These are phyloP conservation scores for Solanum hybrid DNA, from an alignment of 305 asterid species.

Conservation along the genomic window DNA sequence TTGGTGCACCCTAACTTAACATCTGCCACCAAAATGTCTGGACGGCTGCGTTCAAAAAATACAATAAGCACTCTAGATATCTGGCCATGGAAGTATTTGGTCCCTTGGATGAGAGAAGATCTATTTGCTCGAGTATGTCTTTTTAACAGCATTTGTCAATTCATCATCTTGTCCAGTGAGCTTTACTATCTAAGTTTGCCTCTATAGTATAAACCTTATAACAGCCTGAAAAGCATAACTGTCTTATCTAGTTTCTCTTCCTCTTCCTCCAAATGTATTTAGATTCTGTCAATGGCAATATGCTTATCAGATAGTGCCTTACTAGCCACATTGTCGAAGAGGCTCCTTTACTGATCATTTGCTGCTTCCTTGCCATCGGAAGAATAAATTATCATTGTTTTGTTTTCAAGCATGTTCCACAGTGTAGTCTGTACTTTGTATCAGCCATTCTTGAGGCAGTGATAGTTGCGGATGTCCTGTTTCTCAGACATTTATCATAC, in stretches of 20 bases:
- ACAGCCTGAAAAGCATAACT: background rate
- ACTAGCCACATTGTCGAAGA: background rate
- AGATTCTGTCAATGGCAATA: background rate
- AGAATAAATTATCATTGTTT: background rate
- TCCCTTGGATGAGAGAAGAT: slow-evolving; percentile 98
- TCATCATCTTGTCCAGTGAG: background rate
- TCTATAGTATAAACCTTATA: background rate
- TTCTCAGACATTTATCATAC: background rate
- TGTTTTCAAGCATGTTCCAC: background rate
- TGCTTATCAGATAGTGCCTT: background rate
- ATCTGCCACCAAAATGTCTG: slow-evolving; percentile 48
- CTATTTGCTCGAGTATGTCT: slow-evolving; percentile 82
- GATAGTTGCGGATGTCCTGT: background rate
- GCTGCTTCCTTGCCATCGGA: background rate
- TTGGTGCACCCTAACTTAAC: slow-evolving; percentile 87
- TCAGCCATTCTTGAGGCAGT: background rate
- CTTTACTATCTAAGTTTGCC: background rate
- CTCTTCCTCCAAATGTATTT: background rate
- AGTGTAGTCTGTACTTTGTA: background rate
- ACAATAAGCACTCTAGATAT: slow-evolving; percentile 82
- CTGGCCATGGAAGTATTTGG: slow-evolving; percentile 99
- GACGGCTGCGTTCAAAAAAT: slow-evolving; percentile 40
- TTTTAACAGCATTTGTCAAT: slow-evolving; percentile 6
- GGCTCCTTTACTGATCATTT: background rate
- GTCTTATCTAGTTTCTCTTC: background rate